Evolutionary conservation across 257 asterid species (phyloP), one percentile per base, ranked within the genome.

Genomic region (Solanum acaule): DNA sequence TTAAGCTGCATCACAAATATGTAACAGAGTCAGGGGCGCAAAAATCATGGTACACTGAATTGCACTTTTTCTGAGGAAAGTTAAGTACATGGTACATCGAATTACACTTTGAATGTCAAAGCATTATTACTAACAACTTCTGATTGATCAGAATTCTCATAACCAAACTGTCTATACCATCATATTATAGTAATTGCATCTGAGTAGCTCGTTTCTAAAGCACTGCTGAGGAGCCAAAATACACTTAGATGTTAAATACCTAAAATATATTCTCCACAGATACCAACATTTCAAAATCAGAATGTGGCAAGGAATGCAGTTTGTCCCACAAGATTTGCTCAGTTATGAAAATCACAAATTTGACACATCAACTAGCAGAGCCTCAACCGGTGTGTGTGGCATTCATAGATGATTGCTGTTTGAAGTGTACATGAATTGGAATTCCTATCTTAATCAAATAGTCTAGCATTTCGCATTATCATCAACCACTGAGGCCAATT

Each of bases 1-100:
- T 95, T 97, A 87, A 97, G 98, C 99, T 96, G 98, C 88, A 86
- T 20, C 84, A 67, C 65, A 37, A 85, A 63, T 38, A 67, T 5
- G 59, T 3, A 85, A 25, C 81, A n/a, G 33, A 38, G 31, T 25
- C 40, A 63, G 38, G 6, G 27, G 5, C 0, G 44, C 3, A 33
- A 33, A 20, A 49, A 49, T 3, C 13, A 33, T 18, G 42, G 79
- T 33, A 33, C 27, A 72, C 42, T 4, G 42, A 72, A 4, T 71
- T 31, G 40, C 38, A 31, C 20, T 16, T 71, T 71, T 71, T 31
- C n/a, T 31, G 40, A 71, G n/a, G 34, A 71, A 31, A 71, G 38
- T n/a, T 31, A 31, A 31, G 42, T 71, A 71, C 10, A 71, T 71
- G n/a, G 40, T 31, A 71, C 79, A 72, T 34, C 15, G 44, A 34